phyloP scores from a whole-genome alignment of 495 filamentous ascomycete genomes.

The Alectoria sarmentosa region DNA sequence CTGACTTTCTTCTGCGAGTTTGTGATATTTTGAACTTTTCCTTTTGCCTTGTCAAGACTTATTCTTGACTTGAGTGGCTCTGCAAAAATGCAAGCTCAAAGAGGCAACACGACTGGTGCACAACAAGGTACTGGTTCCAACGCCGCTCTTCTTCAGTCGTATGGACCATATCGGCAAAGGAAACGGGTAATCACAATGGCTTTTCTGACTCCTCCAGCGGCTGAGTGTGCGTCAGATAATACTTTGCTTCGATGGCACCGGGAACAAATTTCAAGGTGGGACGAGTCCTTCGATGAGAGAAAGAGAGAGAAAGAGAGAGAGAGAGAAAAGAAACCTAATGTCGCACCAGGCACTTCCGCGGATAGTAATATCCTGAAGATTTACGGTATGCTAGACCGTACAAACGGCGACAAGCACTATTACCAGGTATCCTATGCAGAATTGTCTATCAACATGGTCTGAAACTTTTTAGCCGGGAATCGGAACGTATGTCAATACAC shows the following conservation, averaged over 20 bases:
- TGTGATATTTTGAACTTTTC: background rate
- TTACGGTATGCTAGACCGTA: constrained; percentile 56
- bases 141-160: constrained; percentile 1
- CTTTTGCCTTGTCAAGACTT: background rate
- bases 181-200: constrained; percentile 14
- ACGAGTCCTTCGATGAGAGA: background rate
- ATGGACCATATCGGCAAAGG: constrained; percentile 18
- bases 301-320: background rate
- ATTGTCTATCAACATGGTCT: constrained; percentile 31
- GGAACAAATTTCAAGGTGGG: constrained; percentile 72
- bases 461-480: constrained; percentile 59
- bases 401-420: constrained; percentile 49
- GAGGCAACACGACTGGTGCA: background rate
- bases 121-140: background rate
- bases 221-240: constrained; percentile 51
- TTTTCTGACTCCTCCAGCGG: background rate
- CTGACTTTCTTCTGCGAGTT: no score
- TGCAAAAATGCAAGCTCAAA: background rate
- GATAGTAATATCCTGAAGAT: constrained; percentile 92
- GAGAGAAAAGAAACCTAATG: background rate
- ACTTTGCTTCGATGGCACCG: constrained; percentile 85
- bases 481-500: constrained; percentile 69
- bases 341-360: constrained; percentile 60
- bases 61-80: background rate
- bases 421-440: constrained; percentile 41